These are phyloP conservation scores for Lactifluus rugatus DNA, from an alignment of 768 basidiomycete genomes.

Conservation along the genomic window DNA sequence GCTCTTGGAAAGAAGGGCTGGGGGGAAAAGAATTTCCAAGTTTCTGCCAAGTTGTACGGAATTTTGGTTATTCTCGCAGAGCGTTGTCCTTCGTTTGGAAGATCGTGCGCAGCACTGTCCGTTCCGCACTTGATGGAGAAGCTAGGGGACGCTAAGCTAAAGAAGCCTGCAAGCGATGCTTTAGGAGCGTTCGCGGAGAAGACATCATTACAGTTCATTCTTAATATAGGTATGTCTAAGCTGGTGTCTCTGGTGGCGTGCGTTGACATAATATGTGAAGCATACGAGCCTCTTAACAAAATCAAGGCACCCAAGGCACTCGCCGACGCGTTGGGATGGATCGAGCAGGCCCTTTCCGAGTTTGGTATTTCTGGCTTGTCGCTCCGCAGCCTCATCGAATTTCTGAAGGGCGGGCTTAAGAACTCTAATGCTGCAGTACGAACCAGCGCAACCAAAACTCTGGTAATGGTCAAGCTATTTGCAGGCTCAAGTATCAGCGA, in stretches of 20 bases:
- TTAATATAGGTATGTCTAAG: constrained; percentile 66
- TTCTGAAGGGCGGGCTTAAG: constrained; percentile 75
- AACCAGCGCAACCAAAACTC: constrained; percentile 83
- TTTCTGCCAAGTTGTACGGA: constrained; percentile 81
- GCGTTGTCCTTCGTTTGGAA: constrained; percentile 71
- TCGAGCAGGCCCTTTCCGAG: constrained; percentile 75
- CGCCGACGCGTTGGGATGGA: constrained; percentile 83
- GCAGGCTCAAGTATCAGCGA: constrained; percentile 89
- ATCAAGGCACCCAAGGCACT: constrained; percentile 97
- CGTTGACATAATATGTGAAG: constrained; percentile 33
- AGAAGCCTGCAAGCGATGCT: constrained; percentile 90
- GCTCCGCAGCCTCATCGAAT: constrained; percentile 78
- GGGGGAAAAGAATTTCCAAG: constrained; percentile 99
- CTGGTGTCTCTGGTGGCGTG: constrained; percentile 9
- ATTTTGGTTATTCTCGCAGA: constrained; percentile 67
- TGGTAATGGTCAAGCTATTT: constrained; percentile 87
- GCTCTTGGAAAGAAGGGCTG: constrained; percentile 88
- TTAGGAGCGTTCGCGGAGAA: constrained; percentile 81
- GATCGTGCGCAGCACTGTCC: constrained; percentile 73
- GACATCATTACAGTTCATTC: constrained; percentile 88
- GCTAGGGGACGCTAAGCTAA: constrained; percentile 90
- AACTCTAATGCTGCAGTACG: constrained; percentile 93
- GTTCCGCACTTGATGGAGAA: constrained; percentile 85
- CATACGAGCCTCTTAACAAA: constrained; percentile 86
- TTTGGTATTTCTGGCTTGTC: constrained; percentile 88